Percentiles rank a stretch among this genome's conserved stretches.
These are phyloP conservation scores for Xylaria flabelliformis DNA, from an alignment of 495 filamentous ascomycete species.

Conservation along the genomic window DNA sequence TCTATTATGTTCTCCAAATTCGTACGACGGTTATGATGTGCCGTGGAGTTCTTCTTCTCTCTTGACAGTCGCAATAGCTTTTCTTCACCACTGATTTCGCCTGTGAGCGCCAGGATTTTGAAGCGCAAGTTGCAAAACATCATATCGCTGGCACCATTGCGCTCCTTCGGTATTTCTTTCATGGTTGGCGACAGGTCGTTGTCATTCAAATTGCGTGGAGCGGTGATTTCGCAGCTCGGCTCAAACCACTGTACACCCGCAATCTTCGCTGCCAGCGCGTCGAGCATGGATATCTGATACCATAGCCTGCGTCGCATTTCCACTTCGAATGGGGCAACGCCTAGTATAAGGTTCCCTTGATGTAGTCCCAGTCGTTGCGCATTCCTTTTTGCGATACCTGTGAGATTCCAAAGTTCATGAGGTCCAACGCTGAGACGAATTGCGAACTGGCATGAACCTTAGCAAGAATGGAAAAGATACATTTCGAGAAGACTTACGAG, in stretches of 20 bases:
- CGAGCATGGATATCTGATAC: neutral
- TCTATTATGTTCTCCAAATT: neutral
- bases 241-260: neutral
- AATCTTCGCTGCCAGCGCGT: neutral
- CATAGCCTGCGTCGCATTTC: constrained; percentile 5
- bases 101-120: neutral
- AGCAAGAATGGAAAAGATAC: neutral
- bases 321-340: neutral
- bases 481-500: neutral
- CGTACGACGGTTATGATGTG: neutral
- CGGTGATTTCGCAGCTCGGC: neutral
- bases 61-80: neutral
- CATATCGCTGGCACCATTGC: constrained; percentile 3
- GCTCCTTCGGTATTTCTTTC: neutral
- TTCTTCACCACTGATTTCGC: neutral
- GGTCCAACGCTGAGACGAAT: neutral
- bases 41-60: neutral
- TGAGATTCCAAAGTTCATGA: constrained; percentile 5
- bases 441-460: neutral
- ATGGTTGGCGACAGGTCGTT: neutral
- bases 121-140: constrained; percentile 2
- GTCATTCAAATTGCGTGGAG: neutral
- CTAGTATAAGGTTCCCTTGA: neutral
- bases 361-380: neutral
- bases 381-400: neutral